Percentiles rank a stretch among this genome's conserved stretches.
Conservation (phyloP, 176 grass and related monocot genomes). For the Lolium multiflorum region DNA sequence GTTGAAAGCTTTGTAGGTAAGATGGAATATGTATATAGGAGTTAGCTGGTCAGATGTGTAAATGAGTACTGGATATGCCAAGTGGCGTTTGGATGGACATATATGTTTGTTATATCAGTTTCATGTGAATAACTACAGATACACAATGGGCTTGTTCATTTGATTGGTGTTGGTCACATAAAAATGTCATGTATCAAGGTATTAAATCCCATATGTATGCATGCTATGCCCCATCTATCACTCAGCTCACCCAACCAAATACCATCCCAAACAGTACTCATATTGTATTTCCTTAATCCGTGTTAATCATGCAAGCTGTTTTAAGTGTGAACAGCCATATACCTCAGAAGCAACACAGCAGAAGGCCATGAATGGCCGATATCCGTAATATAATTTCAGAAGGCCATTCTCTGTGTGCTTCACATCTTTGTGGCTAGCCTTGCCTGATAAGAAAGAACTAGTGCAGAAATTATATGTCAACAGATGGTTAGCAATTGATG, state of each 20-base stretch:
- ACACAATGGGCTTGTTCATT: not conserved
- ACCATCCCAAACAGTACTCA: not conserved
- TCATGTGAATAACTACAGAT: not conserved
- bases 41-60: not conserved
- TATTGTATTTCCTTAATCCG: not conserved
- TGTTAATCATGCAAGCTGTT: not conserved
- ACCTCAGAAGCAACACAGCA: conserved; percentile 98
- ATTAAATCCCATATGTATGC: not conserved
- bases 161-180: not conserved
- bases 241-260: conserved; percentile 15
- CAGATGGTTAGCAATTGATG: conserved; percentile 19
- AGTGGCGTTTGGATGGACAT: not conserved
- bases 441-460: conserved; percentile 92
- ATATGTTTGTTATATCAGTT: not conserved
- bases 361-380: conserved; percentile 90
- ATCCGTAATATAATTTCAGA: conserved; percentile 83
- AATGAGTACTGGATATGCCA: not conserved
- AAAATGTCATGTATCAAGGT: not conserved
- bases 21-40: not conserved
- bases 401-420: conserved; percentile 85
- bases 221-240: not conserved
- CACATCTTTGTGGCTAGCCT: conserved; percentile 95
- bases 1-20: not conserved
- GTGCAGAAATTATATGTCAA: conserved; percentile 32
- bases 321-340: conserved; percentile 8